These are phyloP conservation scores for Paradendryphiella salina DNA, from an alignment of 2,329 filamentous ascomycete species.

Conservation along the genomic window DNA sequence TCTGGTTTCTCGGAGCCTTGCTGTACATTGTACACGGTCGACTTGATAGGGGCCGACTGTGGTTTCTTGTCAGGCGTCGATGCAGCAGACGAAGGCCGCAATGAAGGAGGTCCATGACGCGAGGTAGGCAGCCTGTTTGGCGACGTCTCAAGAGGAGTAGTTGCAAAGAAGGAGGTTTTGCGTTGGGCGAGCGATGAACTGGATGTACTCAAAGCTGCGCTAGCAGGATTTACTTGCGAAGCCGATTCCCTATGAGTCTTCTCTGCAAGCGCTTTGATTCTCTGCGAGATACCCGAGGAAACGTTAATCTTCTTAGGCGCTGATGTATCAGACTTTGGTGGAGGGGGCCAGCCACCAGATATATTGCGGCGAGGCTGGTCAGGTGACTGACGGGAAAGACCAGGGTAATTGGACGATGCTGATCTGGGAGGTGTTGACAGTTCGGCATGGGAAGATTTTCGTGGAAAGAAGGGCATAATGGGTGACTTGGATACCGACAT, in stretches of 20 bases:
- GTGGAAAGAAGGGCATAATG: constrained; percentile 65
- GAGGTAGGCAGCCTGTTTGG: constrained; percentile 32
- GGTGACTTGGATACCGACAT: constrained; percentile 76
- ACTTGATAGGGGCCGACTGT: constrained; percentile 27
- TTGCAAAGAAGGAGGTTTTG: constrained; percentile 46
- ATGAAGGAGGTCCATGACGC: constrained; percentile 37
- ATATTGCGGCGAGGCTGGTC: constrained; percentile 35
- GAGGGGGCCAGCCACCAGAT: constrained; percentile 40
- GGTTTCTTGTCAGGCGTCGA: constrained; percentile 35
- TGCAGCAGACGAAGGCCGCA: constrained; percentile 32
- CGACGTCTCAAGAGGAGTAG: constrained; percentile 38
- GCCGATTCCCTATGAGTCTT: constrained; percentile 59
- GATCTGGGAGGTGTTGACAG: constrained; percentile 33
- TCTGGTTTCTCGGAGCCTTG: constrained; percentile 58
- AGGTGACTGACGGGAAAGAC: constrained; percentile 31
- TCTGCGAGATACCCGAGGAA: constrained; percentile 87
- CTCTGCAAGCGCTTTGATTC: constrained; percentile 91
- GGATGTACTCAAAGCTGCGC: constrained; percentile 30
- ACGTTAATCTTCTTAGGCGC: constrained; percentile 75
- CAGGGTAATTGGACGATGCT: constrained; percentile 45
- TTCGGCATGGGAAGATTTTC: constrained; percentile 34
- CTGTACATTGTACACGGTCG: constrained; percentile 49
- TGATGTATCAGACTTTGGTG: constrained; percentile 31
- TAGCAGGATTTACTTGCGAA: constrained; percentile 27
- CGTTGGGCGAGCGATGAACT: constrained; percentile 43